These are phyloP conservation scores for Neurospora sp. DNA, from an alignment of 495 filamentous ascomycete species.

Conservation along the genomic window DNA sequence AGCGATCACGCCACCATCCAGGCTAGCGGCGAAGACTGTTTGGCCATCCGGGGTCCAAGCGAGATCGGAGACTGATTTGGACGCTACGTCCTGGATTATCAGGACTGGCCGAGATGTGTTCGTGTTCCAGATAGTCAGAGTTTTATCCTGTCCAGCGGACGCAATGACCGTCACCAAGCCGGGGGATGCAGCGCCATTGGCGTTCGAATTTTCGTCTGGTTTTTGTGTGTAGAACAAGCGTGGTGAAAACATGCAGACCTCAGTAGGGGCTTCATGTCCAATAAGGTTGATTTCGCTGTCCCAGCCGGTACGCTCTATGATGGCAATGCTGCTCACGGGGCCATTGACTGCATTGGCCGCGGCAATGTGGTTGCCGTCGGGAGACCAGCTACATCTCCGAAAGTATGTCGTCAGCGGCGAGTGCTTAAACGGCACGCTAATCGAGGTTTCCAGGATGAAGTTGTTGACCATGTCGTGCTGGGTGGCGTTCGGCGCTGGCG, in stretches of 20 bases:
- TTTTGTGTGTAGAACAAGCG: conserved; percentile 70
- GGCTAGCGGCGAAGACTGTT: conserved; percentile 70
- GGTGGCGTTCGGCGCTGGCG: conserved; percentile 83
- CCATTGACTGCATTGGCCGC: conserved; percentile 96
- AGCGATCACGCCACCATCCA: conserved; percentile 79
- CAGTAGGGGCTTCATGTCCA: conserved; percentile 91
- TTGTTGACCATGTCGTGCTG: conserved; percentile 92
- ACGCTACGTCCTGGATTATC: conserved; percentile 74
- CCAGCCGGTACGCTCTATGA: conserved; percentile 87
- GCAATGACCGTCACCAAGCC: conserved; percentile 86
- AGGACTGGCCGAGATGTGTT: conserved; percentile 83
- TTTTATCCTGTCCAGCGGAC: conserved; percentile 93
- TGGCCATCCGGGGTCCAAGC: conserved; percentile 92
- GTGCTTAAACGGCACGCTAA: conserved; percentile 71
- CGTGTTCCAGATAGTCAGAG: conserved; percentile 93
- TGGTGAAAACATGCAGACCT: conserved; percentile 95
- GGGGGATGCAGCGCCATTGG: conserved; percentile 19
- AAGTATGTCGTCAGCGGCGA: conserved; percentile 97
- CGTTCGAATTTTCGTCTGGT: conserved; percentile 34
- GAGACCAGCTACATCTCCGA: conserved; percentile 90
- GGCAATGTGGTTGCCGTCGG: conserved; percentile 93
- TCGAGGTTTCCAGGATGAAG: conserved; percentile 82
- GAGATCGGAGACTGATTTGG: conserved; percentile 86
- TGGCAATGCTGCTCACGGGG: conserved; percentile 91
- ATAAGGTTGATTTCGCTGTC: conserved; percentile 96